A percentile compares a stretch with the other conserved stretches of the same genome.
These are phyloP conservation scores for Geotrichum citri-aurantii DNA, from an alignment of 1,139 yeast species.

Conservation along the genomic window DNA sequence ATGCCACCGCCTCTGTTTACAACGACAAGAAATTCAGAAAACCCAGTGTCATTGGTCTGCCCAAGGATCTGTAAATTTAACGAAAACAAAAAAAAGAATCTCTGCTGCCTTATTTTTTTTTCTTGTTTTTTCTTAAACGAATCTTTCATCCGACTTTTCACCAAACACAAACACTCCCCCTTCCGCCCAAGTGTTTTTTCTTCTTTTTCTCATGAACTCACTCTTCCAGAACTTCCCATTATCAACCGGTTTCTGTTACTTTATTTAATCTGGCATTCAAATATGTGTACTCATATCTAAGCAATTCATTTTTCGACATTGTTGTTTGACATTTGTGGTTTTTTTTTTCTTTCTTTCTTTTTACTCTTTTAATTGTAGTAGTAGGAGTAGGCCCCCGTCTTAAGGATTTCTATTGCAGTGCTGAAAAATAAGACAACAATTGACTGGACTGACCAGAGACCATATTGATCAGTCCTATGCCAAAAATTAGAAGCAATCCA, in stretches of 20 bases:
- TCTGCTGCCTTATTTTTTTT: no score
- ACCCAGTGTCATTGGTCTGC: constrained; percentile 33
- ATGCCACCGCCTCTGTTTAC: constrained; percentile 45
- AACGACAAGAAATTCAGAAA: constrained; percentile 40
- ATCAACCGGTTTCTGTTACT: neutral
- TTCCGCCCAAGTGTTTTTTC: no score
- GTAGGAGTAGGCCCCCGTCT: no score
- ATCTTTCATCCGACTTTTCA: neutral
- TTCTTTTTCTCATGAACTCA: neutral
- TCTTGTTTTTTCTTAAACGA: neutral
- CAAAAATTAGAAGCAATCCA: no score
- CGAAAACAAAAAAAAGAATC: no score
- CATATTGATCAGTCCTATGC: no score
- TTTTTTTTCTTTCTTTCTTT: no score
- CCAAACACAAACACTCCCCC: neutral
- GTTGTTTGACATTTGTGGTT: neutral
- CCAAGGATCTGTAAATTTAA: constrained; percentile 24
- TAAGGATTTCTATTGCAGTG: no score
- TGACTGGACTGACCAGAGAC: no score
- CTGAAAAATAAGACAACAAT: no score
- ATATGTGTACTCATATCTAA: constrained; percentile 2
- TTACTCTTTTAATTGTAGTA: no score
- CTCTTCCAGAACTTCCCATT: neutral
- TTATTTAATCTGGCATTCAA: constrained; percentile 13
- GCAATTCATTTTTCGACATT: constrained; percentile 1